phyloP scores from a whole-genome alignment of 345 rosid genomes.

The Arabidopsis thaliana region TAIR10.1 NC_003076.8:7020501-7021000 shows the following conservation, averaged over 20 bases:
- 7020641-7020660: background rate
- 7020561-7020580: constrained; percentile 85
- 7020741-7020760: constrained; percentile 17
- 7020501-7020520: constrained; percentile 95
- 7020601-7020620: constrained; percentile 12
- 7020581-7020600: constrained; percentile 55
- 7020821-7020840: constrained; percentile 66
- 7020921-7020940: constrained; percentile 54
- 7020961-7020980: constrained; percentile 11
- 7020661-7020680: constrained; percentile 55
- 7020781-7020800: constrained; percentile 11
- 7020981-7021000: constrained; percentile 4
- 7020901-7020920: constrained; percentile 67
- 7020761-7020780: background rate
- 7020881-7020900: constrained; percentile 62
- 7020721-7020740: constrained; percentile 58
- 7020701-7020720: constrained; percentile 79
- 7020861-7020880: constrained; percentile 68
- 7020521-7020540: constrained; percentile 67
- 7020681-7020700: constrained; percentile 83
- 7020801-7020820: background rate
- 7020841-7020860: constrained; percentile 75
- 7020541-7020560: constrained; percentile 89
- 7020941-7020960: background rate
- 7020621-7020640: constrained; percentile 6